Evolutionary conservation across 2,329 filamentous ascomycete genomes (phyloP).

Genomic region (Escovopsis sp.): DNA sequence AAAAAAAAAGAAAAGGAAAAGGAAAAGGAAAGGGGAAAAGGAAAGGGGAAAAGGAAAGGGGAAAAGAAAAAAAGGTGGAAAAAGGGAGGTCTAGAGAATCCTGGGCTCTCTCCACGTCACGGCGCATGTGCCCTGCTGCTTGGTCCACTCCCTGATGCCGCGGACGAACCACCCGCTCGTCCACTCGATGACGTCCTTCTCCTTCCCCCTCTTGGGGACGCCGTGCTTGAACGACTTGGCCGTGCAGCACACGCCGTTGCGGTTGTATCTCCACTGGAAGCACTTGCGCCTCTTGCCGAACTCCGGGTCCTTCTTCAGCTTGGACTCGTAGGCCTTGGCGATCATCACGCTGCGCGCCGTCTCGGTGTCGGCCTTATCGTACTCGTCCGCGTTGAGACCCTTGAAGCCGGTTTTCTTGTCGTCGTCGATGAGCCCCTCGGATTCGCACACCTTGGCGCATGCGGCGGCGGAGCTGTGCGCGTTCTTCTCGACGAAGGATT

Average conservation of each 20-base stretch:
- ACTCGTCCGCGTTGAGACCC: conserved; percentile 12
- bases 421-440: conserved; percentile 21
- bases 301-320: conserved; percentile 7
- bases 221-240: conserved; percentile 29
- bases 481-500: conserved; percentile 26
- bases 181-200: conserved; percentile 19
- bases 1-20: too few species aligned
- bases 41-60: conserved; percentile 6
- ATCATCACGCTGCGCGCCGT: conserved; percentile 15
- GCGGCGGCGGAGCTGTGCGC: conserved; percentile 30
- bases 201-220: conserved; percentile 13
- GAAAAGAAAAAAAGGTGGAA: conserved; percentile 1
- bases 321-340: conserved; percentile 13
- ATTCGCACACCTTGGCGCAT: conserved; percentile 35
- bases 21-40: background rate
- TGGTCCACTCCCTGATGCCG: conserved; percentile 33
- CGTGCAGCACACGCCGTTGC: conserved; percentile 27
- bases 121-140: conserved; percentile 27
- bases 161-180: conserved; percentile 32
- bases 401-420: conserved; percentile 4
- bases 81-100: background rate
- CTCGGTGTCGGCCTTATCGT: conserved; percentile 14
- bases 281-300: conserved; percentile 23
- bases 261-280: conserved; percentile 32
- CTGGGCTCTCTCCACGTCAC: conserved; percentile 25